Conservation (phyloP, 1,139 yeast genomes). For the Nakaseomyces delphensis region DNA sequence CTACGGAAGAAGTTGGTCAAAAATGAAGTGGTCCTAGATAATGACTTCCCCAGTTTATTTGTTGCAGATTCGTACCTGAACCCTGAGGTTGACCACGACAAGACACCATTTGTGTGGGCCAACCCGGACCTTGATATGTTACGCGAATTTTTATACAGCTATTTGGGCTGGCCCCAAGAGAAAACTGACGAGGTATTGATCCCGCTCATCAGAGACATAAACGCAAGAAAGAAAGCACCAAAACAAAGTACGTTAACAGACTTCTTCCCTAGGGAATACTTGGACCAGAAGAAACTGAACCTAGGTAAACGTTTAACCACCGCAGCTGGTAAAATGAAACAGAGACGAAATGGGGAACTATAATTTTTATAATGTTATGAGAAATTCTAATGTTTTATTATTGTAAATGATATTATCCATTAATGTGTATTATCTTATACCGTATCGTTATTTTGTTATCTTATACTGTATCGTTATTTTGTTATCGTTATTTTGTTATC, state of each 20-base stretch:
- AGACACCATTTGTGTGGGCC: constrained; percentile 81
- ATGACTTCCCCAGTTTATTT: constrained; percentile 58
- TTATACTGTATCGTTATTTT: too few species aligned
- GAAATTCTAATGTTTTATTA: too few species aligned
- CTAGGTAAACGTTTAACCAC: constrained; percentile 52
- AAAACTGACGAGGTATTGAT: constrained; percentile 75
- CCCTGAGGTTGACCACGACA: constrained; percentile 81
- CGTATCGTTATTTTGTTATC: too few species aligned
- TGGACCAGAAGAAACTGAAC: constrained; percentile 40
- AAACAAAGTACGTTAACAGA: constrained; percentile 50
- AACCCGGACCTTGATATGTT: constrained; percentile 74
- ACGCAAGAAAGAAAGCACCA: constrained; percentile 47
- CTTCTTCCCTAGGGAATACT: constrained; percentile 43
- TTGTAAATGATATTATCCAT: too few species aligned
- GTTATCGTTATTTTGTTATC: too few species aligned
- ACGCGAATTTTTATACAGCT: constrained; percentile 55
- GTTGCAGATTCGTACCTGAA: constrained; percentile 64
- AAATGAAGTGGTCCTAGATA: constrained; percentile 39
- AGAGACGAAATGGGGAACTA: constrained; percentile 16
- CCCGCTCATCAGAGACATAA: constrained; percentile 80
- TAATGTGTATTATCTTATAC: too few species aligned
- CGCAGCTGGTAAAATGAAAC: constrained; percentile 47
- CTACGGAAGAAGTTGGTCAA: constrained; percentile 55
- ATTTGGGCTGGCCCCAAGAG: constrained; percentile 76
- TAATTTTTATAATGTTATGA: too few species aligned